phyloP scores from a whole-genome alignment of 2,329 filamentous ascomycete species.

The Basipetospora sp. region DNA sequence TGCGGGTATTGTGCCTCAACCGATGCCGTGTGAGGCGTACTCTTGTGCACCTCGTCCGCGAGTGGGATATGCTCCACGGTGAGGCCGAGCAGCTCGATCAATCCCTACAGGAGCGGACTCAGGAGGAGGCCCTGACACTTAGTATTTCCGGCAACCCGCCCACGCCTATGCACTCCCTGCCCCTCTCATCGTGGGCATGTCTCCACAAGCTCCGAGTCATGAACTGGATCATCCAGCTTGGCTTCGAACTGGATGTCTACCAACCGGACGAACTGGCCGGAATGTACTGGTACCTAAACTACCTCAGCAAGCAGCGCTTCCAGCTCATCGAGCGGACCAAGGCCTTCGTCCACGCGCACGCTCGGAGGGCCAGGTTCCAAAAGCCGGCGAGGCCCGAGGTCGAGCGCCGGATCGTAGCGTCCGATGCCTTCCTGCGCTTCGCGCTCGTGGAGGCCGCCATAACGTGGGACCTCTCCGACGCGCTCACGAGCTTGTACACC shows the following conservation, averaged over 20 bases:
- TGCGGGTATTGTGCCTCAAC: constrained; percentile 78
- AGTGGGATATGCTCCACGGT: constrained; percentile 71
- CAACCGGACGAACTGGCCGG: constrained; percentile 67
- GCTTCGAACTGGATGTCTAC: constrained; percentile 88
- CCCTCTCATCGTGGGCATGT: constrained; percentile 78
- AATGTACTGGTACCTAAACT: constrained; percentile 84
- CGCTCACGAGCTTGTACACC: constrained; percentile 48
- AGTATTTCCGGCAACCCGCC: constrained; percentile 23
- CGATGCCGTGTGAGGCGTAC: constrained; percentile 76
- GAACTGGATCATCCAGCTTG: constrained; percentile 75
- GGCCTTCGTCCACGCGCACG: constrained; percentile 37
- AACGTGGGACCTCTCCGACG: constrained; percentile 40
- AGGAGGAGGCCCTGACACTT: constrained; percentile 44
- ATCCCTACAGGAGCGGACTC: constrained; percentile 44
- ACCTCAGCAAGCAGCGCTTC: constrained; percentile 52
- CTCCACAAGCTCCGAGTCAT: constrained; percentile 81
- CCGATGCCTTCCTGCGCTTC: constrained; percentile 41
- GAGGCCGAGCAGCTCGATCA: constrained; percentile 68
- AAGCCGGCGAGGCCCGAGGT: constrained; percentile 10
- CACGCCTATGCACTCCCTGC: constrained; percentile 48
- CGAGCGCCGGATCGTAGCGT: constrained; percentile 10
- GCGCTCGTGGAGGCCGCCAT: constrained; percentile 51
- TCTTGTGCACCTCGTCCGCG: constrained; percentile 67
- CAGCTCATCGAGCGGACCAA: constrained; percentile 62
- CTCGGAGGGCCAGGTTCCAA: constrained; percentile 5